Evolutionary conservation across 164 flowering plant species (phyloP).

Genomic region (Brasenia schreberi): DNA sequence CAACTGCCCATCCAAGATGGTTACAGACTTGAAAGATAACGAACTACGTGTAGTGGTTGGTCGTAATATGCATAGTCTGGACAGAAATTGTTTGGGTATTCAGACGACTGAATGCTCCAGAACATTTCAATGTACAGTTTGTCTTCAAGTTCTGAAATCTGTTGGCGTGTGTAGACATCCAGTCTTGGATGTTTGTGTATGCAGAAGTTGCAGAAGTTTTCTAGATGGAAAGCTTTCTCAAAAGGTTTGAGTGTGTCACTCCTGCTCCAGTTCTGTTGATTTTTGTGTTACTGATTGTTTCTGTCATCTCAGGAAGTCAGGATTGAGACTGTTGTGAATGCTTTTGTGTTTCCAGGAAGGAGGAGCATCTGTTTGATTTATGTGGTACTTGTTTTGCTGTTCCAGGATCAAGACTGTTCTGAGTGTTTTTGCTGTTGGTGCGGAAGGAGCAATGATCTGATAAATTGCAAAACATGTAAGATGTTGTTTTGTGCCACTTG

Average conservation of each 20-base stretch:
- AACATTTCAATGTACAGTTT: slow-evolving; percentile 50
- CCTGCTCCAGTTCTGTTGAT: neutral
- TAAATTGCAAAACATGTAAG: slow-evolving; percentile 59
- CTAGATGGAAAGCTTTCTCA: slow-evolving; percentile 34
- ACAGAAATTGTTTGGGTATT: neutral
- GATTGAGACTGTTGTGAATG: no score
- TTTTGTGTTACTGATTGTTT: neutral
- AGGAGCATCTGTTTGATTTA: neutral
- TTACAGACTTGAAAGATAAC: slow-evolving; percentile 13
- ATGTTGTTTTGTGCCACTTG: slow-evolving; percentile 48
- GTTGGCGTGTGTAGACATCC: slow-evolving; percentile 54
- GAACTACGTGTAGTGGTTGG: slow-evolving; percentile 9
- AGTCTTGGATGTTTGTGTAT: slow-evolving; percentile 54
- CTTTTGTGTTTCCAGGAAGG: no score
- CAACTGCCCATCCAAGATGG: neutral
- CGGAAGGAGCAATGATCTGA: slow-evolving; percentile 44
- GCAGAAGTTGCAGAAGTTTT: slow-evolving; percentile 46
- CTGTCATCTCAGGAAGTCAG: no score
- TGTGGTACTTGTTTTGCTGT: slow-evolving; percentile 3
- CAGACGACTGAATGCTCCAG: slow-evolving; percentile 6
- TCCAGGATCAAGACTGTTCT: slow-evolving; percentile 61
- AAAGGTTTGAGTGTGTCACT: slow-evolving; percentile 26
- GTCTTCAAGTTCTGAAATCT: slow-evolving; percentile 25
- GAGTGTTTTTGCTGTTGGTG: slow-evolving; percentile 87
- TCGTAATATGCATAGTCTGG: slow-evolving; percentile 11